phyloP scores from a whole-genome alignment of 2,329 filamentous ascomycete species.

The Penicillium capsulatum region DNA sequence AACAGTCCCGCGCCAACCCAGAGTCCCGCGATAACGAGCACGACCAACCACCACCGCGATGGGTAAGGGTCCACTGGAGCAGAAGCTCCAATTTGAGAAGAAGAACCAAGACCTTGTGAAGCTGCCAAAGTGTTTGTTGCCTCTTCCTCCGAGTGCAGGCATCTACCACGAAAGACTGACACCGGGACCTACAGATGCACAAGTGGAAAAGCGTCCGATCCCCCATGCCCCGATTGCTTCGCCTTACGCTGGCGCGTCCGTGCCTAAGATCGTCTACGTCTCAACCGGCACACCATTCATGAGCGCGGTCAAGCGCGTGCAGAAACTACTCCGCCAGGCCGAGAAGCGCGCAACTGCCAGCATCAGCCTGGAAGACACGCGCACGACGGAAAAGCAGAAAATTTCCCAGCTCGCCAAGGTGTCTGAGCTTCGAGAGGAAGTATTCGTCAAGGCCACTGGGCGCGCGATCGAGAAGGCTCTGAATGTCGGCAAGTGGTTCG shows the following conservation, averaged over 20 bases:
- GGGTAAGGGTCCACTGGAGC: constrained; percentile 22
- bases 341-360: constrained; percentile 50
- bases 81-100: constrained; percentile 36
- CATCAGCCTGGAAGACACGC: constrained; percentile 34
- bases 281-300: constrained; percentile 54
- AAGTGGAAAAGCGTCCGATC: constrained; percentile 54
- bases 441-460: constrained; percentile 58
- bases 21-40: too few relatives aligned
- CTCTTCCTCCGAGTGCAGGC: background rate
- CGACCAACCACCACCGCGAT: constrained; percentile 7
- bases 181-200: constrained; percentile 38
- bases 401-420: constrained; percentile 30
- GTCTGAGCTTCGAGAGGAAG: constrained; percentile 45
- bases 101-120: constrained; percentile 37
- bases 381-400: constrained; percentile 30
- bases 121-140: constrained; percentile 35
- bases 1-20: too few relatives aligned
- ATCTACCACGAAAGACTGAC: constrained; percentile 9
- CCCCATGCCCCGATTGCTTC: constrained; percentile 54
- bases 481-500: constrained; percentile 54
- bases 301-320: constrained; percentile 56
- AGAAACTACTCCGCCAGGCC: constrained; percentile 51
- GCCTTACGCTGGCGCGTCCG: constrained; percentile 47
- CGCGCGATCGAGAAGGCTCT: constrained; percentile 56
- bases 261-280: constrained; percentile 56